Evolutionary conservation across 495 filamentous ascomycete species (phyloP).

Genomic region (Saxophila tyrrhenica): DNA sequence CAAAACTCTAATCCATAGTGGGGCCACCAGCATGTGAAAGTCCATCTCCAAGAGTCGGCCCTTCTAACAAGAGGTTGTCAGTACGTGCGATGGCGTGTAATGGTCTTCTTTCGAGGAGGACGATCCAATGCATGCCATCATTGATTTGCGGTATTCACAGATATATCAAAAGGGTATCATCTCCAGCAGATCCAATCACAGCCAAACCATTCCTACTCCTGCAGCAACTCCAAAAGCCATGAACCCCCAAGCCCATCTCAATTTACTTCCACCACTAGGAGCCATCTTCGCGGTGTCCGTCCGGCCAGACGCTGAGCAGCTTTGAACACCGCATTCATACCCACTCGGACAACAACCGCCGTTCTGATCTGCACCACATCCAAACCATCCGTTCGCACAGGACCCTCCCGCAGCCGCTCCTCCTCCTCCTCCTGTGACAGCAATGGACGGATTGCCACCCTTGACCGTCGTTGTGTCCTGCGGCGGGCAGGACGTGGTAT

Average conservation of each 20-base stretch:
- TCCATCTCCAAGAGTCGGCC: too few species aligned
- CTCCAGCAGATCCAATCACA: too few species aligned
- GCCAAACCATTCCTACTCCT: slow-evolving; percentile 19
- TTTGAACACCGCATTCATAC: slow-evolving; percentile 55
- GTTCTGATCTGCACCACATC: slow-evolving; percentile 50
- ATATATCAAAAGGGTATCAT: background rate
- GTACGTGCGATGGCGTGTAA: too few species aligned
- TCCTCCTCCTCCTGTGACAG: background rate
- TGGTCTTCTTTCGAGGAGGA: too few species aligned
- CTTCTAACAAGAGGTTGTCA: too few species aligned
- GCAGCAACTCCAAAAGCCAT: slow-evolving; percentile 5
- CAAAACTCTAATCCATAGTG: too few species aligned
- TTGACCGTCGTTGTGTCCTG: slow-evolving; percentile 44
- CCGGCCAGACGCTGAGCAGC: slow-evolving; percentile 52
- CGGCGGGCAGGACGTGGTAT: slow-evolving; percentile 49
- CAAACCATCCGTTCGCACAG: slow-evolving; percentile 71
- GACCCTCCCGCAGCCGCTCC: slow-evolving; percentile 19
- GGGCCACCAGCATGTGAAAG: too few species aligned
- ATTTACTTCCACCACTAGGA: slow-evolving; percentile 21
- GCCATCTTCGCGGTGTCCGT: slow-evolving; percentile 49
- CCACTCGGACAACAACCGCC: slow-evolving; percentile 74
- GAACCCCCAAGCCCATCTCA: slow-evolving; percentile 16
- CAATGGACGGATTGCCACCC: slow-evolving; percentile 53
- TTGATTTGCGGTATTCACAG: too few species aligned
- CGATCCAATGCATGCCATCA: too few species aligned